Percentiles rank a stretch among this genome's conserved stretches.
Evolutionary conservation across 2,329 filamentous ascomycete genomes (phyloP).

Genomic region (Anthostomella pinea): DNA sequence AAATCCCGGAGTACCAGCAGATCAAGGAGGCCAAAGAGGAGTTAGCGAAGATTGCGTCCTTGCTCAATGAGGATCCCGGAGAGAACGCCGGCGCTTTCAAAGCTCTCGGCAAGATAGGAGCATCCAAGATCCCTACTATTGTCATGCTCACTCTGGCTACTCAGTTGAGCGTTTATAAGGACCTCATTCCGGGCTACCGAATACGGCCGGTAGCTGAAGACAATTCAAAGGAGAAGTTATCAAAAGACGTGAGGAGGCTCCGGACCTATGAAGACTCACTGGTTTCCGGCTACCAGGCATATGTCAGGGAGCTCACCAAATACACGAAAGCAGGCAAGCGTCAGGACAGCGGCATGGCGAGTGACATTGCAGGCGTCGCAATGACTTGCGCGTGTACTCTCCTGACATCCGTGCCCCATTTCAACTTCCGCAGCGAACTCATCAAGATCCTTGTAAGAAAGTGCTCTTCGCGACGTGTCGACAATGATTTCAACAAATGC

Average conservation of each 20-base stretch:
- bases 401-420: constrained; percentile 81
- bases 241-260: constrained; percentile 83
- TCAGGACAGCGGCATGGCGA: constrained; percentile 37
- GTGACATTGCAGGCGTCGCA: constrained; percentile 67
- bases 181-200: constrained; percentile 92
- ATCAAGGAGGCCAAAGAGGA: constrained; percentile 89
- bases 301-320: constrained; percentile 71
- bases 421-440: constrained; percentile 90
- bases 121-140: constrained; percentile 67
- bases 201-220: constrained; percentile 81
- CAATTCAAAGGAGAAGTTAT: constrained; percentile 73
- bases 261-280: constrained; percentile 85
- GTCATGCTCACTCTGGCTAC: constrained; percentile 84
- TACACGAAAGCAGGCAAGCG: constrained; percentile 56
- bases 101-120: constrained; percentile 69
- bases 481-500: constrained; percentile 75
- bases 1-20: constrained; percentile 72
- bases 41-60: constrained; percentile 74
- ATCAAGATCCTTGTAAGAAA: constrained; percentile 84
- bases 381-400: constrained; percentile 83
- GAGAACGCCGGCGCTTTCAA: constrained; percentile 82
- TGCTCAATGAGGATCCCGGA: constrained; percentile 89
- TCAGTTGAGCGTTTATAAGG: constrained; percentile 88
- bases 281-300: constrained; percentile 78
- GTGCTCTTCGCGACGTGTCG: constrained; percentile 68